Percentiles rank a stretch among this genome's conserved stretches.
Evolutionary conservation across 495 filamentous ascomycete species (phyloP).

Genomic region (Bryoglossum gracile): DNA sequence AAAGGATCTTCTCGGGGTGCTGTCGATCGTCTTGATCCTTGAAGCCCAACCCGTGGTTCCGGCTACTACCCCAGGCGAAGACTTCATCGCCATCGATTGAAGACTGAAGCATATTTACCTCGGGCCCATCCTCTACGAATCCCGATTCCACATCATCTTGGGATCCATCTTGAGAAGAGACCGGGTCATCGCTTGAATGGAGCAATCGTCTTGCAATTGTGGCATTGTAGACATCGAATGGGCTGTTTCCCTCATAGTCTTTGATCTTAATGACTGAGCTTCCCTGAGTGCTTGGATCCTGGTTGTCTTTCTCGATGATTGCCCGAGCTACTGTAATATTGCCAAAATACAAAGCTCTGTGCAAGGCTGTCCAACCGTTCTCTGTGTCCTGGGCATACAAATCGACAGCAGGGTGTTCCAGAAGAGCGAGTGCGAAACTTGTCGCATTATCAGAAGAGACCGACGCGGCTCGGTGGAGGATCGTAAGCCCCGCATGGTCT

Average conservation of each 20-base stretch:
- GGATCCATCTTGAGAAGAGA: constrained; percentile 31
- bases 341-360: constrained; percentile 87
- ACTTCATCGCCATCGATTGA: constrained; percentile 65
- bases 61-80: constrained; percentile 90
- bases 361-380: constrained; percentile 92
- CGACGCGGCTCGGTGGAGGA: constrained; percentile 81
- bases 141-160: constrained; percentile 27
- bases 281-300: constrained; percentile 51
- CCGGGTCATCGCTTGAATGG: constrained; percentile 25
- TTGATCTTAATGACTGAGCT: constrained; percentile 81
- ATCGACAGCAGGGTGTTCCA: constrained; percentile 78
- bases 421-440: constrained; percentile 66
- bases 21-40: constrained; percentile 91
- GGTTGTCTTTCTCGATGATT: constrained; percentile 67
- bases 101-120: constrained; percentile 17
- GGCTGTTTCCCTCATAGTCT: constrained; percentile 88
- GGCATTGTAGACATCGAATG: constrained; percentile 82
- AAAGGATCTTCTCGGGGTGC: constrained; percentile 72
- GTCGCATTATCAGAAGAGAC: constrained; percentile 58
- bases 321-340: constrained; percentile 80
- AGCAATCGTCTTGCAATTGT: constrained; percentile 61
- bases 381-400: constrained; percentile 80
- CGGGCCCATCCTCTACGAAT: constrained; percentile 19
- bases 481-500: constrained; percentile 66
- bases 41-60: constrained; percentile 86